Evolutionary conservation across 1,139 yeast genomes (phyloP), one percentile per base, ranked within the genome.

Genomic region (Debaryomyces singareniensis): DNA sequence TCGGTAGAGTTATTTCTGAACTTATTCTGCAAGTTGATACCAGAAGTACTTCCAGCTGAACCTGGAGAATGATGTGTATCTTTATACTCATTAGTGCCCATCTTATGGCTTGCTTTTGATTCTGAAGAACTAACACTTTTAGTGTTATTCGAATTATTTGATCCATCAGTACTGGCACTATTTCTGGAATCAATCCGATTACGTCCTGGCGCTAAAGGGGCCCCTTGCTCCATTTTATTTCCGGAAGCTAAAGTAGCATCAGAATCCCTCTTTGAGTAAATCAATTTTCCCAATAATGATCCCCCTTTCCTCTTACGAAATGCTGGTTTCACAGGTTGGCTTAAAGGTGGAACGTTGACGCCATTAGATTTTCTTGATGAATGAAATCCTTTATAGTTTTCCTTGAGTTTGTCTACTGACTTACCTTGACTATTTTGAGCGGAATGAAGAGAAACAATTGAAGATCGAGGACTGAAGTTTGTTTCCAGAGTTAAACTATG

Each of bases 351-450:
- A 1, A 68, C 48, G 25, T 64, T 63, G 7, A 41, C 30, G 4
- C 49, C 49, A 20, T 55, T 59, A 18, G 56, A 53, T 16, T 53
- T 43, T 22, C 55, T 55, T 25, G 58, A 55, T 25, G 61, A 62
- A 42, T 72, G 78, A 49, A 73, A 68, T 2, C 79, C 79, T 32
- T 55, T 59, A 41, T 72, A 71, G 29, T 58, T 45, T 21, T 55
- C 66, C 31, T 44, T 52, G 24, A 50, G 31, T n/a, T 29, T 13
- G 15, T 27, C 25, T 20, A 5, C 25, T 9, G 21, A 23, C 6
- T 18, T 23, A 23, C 11, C 25, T 6, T 12, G 7, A 6, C 13
- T 13, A 12, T 23, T 13, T 13, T 23, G 25, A 7, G 21, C 7
- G 10, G 27, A 5, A 5, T 22, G 24, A 11, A 44, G 15, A 15